phyloP scores from a whole-genome alignment of 441 rosid genomes.

The Populus hybrid region DNA sequence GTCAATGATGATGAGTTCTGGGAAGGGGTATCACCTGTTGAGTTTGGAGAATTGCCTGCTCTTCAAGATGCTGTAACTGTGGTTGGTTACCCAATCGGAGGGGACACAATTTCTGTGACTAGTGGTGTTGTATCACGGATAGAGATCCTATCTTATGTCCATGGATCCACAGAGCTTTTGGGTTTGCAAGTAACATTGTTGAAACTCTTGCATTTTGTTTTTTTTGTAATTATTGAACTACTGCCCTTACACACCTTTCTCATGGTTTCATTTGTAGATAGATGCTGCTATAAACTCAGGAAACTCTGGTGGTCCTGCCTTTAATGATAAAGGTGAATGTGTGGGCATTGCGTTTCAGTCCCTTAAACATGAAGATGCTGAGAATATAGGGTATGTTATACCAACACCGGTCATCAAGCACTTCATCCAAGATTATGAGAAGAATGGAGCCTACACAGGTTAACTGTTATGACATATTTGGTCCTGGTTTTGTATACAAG shows the following conservation, averaged over 20 bases:
- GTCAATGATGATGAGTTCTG: constrained; percentile 88
- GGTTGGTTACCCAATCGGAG: constrained; percentile 95
- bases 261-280: constrained; percentile 46
- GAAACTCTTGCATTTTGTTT: neutral
- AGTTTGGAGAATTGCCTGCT: constrained; percentile 87
- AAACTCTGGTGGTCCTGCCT: constrained; percentile 97
- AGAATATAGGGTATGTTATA: constrained; percentile 92
- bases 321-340: constrained; percentile 79
- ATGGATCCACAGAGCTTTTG: constrained; percentile 82
- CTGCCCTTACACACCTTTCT: neutral
- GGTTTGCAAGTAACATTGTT: constrained; percentile 66
- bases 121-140: constrained; percentile 96
- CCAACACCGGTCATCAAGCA: constrained; percentile 93
- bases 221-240: neutral
- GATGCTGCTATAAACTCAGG: constrained; percentile 98
- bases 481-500: neutral
- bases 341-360: constrained; percentile 99
- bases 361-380: constrained; percentile 84
- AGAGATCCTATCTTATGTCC: constrained; percentile 82
- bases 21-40: constrained; percentile 83
- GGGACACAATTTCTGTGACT: constrained; percentile 92
- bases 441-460: constrained; percentile 87
- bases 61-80: constrained; percentile 98
- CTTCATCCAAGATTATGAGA: constrained; percentile 86
- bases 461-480: neutral